Evolutionary conservation across 768 basidiomycete species (phyloP).

Genomic region (Rhodocollybia butyracea): DNA sequence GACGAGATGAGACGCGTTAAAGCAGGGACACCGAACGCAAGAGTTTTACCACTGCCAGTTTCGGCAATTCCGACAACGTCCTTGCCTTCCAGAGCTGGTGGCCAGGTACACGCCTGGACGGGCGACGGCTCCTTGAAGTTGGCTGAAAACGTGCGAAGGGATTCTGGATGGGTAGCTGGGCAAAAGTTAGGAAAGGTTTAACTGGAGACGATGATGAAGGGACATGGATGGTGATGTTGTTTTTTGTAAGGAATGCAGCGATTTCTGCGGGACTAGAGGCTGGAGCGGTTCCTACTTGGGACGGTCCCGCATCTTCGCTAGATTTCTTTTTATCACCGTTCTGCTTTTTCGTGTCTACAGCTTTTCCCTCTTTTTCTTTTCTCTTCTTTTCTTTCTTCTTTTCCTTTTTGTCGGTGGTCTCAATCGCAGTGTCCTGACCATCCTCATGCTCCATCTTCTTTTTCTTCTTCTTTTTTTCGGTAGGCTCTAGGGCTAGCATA

Average conservation of each 20-base stretch:
- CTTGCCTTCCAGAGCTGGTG: slow-evolving; percentile 72
- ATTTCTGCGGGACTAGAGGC: slow-evolving; percentile 38
- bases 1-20: slow-evolving; percentile 59
- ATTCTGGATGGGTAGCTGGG: slow-evolving; percentile 65
- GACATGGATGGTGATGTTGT: slow-evolving; percentile 71
- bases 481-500: not conserved
- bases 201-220: slow-evolving; percentile 42
- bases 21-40: slow-evolving; percentile 94
- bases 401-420: slow-evolving; percentile 10
- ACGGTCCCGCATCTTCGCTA: slow-evolving; percentile 17
- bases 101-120: slow-evolving; percentile 95
- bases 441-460: slow-evolving; percentile 21
- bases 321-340: slow-evolving; percentile 24
- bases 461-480: slow-evolving; percentile 21
- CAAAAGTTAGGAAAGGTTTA: slow-evolving; percentile 72
- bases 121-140: slow-evolving; percentile 87
- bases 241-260: slow-evolving; percentile 62
- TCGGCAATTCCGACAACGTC: slow-evolving; percentile 97
- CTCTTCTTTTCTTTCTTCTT: slow-evolving; percentile 22
- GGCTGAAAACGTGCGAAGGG: slow-evolving; percentile 59
- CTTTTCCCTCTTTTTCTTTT: slow-evolving; percentile 10
- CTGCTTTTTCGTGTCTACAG: slow-evolving; percentile 20
- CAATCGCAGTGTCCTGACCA: slow-evolving; percentile 6
- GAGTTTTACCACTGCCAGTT: slow-evolving; percentile 96
- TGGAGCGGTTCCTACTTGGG: slow-evolving; percentile 13